Conservation (phyloP, 176 grass and related monocot species). For the Eleusine indica region DNA sequence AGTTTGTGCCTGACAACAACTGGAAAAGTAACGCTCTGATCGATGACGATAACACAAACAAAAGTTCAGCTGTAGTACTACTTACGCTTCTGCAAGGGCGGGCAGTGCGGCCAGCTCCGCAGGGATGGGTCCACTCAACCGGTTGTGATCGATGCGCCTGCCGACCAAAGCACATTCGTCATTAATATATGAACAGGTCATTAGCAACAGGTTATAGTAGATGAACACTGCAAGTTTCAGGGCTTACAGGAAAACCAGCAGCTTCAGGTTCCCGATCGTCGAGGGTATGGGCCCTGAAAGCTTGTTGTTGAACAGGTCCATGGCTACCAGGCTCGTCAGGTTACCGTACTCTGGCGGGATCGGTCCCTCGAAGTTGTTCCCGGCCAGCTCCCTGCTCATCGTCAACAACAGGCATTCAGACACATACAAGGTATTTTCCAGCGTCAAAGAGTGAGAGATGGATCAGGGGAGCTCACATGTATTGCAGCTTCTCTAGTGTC, state of each 20-base stretch:
- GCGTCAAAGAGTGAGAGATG: background rate
- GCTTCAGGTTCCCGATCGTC: constrained; percentile 62
- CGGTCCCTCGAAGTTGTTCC: constrained; percentile 64
- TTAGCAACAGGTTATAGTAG: background rate
- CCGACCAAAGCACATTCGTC: background rate
- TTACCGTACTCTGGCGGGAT: constrained; percentile 69
- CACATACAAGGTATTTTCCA: background rate
- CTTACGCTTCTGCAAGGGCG: constrained; percentile 54
- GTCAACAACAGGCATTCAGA: background rate
- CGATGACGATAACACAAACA: too few species aligned
- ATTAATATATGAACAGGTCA: background rate
- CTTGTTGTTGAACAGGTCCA: constrained; percentile 73
- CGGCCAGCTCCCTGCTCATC: constrained; percentile 49
- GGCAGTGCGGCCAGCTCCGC: constrained; percentile 53
- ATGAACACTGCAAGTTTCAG: background rate
- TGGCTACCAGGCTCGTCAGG: constrained; percentile 54
- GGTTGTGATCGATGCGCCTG: constrained; percentile 75
- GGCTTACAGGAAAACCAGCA: constrained; percentile 59
- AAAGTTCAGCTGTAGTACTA: background rate
- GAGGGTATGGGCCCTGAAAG: constrained; percentile 60
- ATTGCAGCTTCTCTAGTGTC: constrained; percentile 57
- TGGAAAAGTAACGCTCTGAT: too few species aligned
- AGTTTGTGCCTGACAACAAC: too few species aligned
- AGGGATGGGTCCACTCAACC: constrained; percentile 71
- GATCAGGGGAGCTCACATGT: constrained; percentile 50